phyloP scores from a whole-genome alignment of 345 rosid species.

The Rhizophora mangle region DNA sequence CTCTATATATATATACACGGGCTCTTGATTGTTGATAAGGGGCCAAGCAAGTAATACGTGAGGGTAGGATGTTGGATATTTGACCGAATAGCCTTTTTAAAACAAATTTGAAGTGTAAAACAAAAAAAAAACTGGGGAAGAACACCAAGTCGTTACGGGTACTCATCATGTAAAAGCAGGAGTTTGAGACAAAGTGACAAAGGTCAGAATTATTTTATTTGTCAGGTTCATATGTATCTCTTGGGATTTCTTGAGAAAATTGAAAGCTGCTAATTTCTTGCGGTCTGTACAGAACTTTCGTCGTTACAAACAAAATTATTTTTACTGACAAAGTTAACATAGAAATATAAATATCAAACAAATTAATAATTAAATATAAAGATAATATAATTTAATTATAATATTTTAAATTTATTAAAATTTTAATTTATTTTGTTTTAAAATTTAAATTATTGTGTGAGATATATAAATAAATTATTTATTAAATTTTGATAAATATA shows the following conservation, averaged over 20 bases:
- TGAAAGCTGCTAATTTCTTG: background rate
- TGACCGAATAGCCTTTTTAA: background rate
- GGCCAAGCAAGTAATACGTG: constrained; percentile 18
- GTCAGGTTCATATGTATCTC: background rate
- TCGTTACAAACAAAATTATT: too few species aligned
- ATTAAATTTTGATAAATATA: too few species aligned
- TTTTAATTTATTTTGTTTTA: too few species aligned
- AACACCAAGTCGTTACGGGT: constrained; percentile 18
- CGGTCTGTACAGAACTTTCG: background rate
- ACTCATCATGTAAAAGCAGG: background rate
- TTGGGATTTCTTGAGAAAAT: too few species aligned
- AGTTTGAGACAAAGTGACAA: background rate
- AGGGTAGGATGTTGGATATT: background rate
- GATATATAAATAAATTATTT: too few species aligned
- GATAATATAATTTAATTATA: too few species aligned
- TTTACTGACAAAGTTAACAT: too few species aligned
- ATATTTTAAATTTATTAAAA: too few species aligned
- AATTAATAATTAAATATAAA: too few species aligned
- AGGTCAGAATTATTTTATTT: background rate
- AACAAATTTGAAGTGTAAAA: constrained; percentile 1
- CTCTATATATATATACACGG: background rate
- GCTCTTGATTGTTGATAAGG: background rate
- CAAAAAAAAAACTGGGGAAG: background rate
- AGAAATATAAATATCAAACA: too few species aligned
- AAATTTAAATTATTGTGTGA: too few species aligned